Base-by-base conservation (phyloP, 805 yeast species). In the Wickerhamomyces pijperi region DNA sequence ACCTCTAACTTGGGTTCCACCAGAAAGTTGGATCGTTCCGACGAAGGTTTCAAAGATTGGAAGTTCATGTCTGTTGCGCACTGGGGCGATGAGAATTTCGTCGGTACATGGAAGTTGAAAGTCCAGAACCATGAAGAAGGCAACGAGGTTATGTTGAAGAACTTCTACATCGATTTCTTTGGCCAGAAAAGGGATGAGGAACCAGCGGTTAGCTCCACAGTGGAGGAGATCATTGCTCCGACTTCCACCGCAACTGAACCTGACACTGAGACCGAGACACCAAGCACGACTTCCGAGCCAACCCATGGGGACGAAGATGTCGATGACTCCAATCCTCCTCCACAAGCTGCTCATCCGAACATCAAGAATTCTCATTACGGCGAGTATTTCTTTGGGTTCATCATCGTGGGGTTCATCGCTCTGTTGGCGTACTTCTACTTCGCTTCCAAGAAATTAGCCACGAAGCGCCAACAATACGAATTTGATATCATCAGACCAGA, bases 41-140 rank as follows among this genome's bases (percentile, higher is more conserved):
- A 48, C 2, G 64, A 55, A 1, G 95, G 95, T 0, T 82, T 85
- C 46, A 49, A 55, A 5, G 68, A 82, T 48, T 92, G 98, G 98
- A 82, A 84, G 2, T 92, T 92, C 54, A 85, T 88, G 85, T 74
- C 90, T 11, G 97, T 92, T n/a, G 97, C 95, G 1, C 97, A 92
- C 57, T 92, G 97, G 97, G 96, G 96, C 32, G 97, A 90, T 57
- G 88, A 81, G 49, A 36, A 54, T 2, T 90, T 88, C 3, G 59
- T 60, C 19, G 99, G 99, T 11, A 75, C 71, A 5, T 92, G 98
- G 98, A 75, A 60, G 29, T 50, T 92, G 16, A 74, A 69, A 46
- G 88, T 88, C 2, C 52, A 56, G n/a, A 70, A 72, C 37, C 59
- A 61, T 31, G 59, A 55, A 16, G 64, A 57, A 7, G 58, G 51